Evolutionary conservation across 139 green algal genomes (phyloP), one percentile per base, ranked within the genome.

Genomic region (Chlorella sp.): DNA sequence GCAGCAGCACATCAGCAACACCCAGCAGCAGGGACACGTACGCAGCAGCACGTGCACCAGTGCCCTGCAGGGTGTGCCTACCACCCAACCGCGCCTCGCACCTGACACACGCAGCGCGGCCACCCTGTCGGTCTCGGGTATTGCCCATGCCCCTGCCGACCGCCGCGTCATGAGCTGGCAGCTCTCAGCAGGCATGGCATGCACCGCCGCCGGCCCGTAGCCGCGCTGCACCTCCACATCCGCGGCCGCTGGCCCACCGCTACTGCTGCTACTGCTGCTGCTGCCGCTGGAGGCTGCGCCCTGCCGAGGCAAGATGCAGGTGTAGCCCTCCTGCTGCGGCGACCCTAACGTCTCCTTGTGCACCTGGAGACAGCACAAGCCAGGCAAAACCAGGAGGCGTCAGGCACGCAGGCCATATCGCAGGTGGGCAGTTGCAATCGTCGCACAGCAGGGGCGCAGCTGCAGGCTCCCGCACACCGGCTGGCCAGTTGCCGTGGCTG

Each of bases 261-360:
- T 7, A 44, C 79, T 36, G 54, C 46, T 72, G 20, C 26, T 76
- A 46, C 62, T 54, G 73, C 19, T 46, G 14, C 68, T 43, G 69
- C 67, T 73, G 48, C 51, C 58, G 19, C n/a, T 14, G 34, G 22
- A 22, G n/a, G 32, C 40, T 41, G 4, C 54, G 17, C 14, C 48
- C 75, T 73, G 77, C 38, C 74, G 60, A 11, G 73, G 81, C 80
- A 76, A 28, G 20, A 89, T 41, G 81, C 86, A 89, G n/a, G 46
- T 82, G 87, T 89, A 46, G 34, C 64, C 70, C 68, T 89, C 82
- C 82, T 92, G 74, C 69, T 90, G 74, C 14, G 86, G 38, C 14
- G 87, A 86, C 13, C 90, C 92, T 36, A 95, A 76, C 16, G 87
- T 80, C 41, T 91, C 86, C 28, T 92, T 87, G 40, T 89, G 84